Conservation (phyloP, 2,329 filamentous ascomycete genomes). For the Aspergillus carbonarius region DNA sequence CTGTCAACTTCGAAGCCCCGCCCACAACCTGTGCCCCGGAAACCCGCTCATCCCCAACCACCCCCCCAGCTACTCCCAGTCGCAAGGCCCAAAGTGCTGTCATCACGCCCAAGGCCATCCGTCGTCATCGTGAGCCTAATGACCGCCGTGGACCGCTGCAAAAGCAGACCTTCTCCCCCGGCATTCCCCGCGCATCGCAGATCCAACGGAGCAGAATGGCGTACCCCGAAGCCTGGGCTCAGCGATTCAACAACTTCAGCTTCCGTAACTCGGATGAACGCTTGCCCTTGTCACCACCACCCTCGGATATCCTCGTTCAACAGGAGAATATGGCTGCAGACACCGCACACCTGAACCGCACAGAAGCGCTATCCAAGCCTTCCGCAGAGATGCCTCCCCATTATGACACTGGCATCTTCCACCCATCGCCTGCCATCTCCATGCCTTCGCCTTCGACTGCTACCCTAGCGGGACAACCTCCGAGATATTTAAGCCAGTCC, state of each 20-base stretch:
- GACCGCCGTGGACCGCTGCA: slow-evolving; percentile 38
- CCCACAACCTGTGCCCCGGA: slow-evolving; percentile 19
- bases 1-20: slow-evolving; percentile 34
- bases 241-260: slow-evolving; percentile 55
- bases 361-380: slow-evolving; percentile 31
- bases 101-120: slow-evolving; percentile 40
- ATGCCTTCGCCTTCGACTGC: slow-evolving; percentile 34
- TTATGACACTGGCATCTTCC: slow-evolving; percentile 35
- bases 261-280: slow-evolving; percentile 47
- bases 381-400: slow-evolving; percentile 33
- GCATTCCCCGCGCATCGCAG: slow-evolving; percentile 56
- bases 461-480: slow-evolving; percentile 31
- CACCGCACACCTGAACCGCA: slow-evolving; percentile 35
- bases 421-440: slow-evolving; percentile 34
- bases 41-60: slow-evolving; percentile 33
- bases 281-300: slow-evolving; percentile 47
- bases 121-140: slow-evolving; percentile 43
- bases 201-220: slow-evolving; percentile 45
- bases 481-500: slow-evolving; percentile 33
- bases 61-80: slow-evolving; percentile 38
- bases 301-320: slow-evolving; percentile 44
- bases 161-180: slow-evolving; percentile 49
- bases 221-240: slow-evolving; percentile 51
- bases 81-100: slow-evolving; percentile 39
- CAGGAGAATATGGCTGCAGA: slow-evolving; percentile 38